These are phyloP conservation scores for Vaccinium macrocarpon DNA, from an alignment of 148 eudicot genomes.

Conservation along the genomic window DNA sequence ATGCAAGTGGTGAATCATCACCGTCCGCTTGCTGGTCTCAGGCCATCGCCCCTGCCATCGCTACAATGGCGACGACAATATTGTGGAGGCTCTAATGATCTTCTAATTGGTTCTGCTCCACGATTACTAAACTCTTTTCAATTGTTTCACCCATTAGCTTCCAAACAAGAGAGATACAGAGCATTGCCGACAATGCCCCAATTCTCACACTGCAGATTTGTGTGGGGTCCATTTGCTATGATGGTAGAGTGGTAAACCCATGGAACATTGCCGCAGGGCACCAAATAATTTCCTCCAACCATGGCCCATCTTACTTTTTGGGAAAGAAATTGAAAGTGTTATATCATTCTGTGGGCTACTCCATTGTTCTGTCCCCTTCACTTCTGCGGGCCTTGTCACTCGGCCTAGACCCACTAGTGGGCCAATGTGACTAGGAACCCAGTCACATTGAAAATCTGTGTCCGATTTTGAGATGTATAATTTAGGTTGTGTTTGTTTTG, in stretches of 20 bases:
- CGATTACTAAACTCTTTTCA: background rate
- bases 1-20: constrained; percentile 21
- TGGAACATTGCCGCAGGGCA: background rate
- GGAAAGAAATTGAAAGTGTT: constrained; percentile 3
- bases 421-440: constrained; percentile 8
- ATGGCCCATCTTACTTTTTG: constrained; percentile 10
- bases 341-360: background rate
- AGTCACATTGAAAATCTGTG: constrained; percentile 10
- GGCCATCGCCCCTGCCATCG: constrained; percentile 5
- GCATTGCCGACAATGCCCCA: background rate
- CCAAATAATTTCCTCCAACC: background rate
- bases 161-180: background rate
- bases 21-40: constrained; percentile 30
- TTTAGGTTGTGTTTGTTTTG: no score
- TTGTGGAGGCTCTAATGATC: constrained; percentile 29
- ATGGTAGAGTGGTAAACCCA: background rate
- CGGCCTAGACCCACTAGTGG: background rate
- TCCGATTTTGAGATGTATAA: background rate
- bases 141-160: background rate
- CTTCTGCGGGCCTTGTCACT: constrained; percentile 13
- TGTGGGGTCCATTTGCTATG: background rate
- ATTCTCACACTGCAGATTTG: background rate
- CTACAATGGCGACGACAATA: background rate
- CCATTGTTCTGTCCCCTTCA: background rate
- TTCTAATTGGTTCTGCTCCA: constrained; percentile 4